These are phyloP conservation scores for Cutaneotrichosporon sp. DNA, from an alignment of 1,284 basidiomycete genomes.

Conservation along the genomic window DNA sequence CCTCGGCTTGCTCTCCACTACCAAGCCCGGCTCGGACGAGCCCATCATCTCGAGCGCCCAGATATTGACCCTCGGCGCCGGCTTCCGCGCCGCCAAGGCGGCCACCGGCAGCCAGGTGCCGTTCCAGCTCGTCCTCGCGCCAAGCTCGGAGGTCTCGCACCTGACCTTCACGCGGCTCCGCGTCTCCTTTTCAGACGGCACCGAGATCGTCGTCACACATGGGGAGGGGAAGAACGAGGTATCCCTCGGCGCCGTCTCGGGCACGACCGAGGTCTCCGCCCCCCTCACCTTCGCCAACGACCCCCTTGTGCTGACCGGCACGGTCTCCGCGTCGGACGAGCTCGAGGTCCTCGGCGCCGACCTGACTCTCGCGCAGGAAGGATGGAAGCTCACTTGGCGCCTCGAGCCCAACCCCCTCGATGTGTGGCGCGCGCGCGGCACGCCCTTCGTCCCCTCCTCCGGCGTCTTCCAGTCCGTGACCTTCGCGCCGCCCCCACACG, in stretches of 20 bases:
- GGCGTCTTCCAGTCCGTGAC: slow-evolving; percentile 50
- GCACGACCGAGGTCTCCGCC: slow-evolving; percentile 11
- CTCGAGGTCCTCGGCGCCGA: slow-evolving; percentile 32
- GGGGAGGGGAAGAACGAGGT: slow-evolving; percentile 10
- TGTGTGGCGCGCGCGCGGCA: slow-evolving; percentile 27
- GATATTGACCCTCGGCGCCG: slow-evolving; percentile 61
- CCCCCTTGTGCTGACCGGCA: slow-evolving; percentile 29
- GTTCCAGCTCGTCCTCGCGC: slow-evolving; percentile 65
- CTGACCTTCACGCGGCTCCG: slow-evolving; percentile 40
- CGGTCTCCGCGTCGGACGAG: slow-evolving; percentile 14
- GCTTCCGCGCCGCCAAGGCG: slow-evolving; percentile 69
- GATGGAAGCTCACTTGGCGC: slow-evolving; percentile 40
- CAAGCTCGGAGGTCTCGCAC: slow-evolving; percentile 33
- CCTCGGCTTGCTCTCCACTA: slow-evolving; percentile 68
- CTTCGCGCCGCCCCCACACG: slow-evolving; percentile 66
- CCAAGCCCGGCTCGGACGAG: slow-evolving; percentile 62
- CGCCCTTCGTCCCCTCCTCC: slow-evolving; percentile 21
- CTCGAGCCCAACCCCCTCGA: slow-evolving; percentile 23
- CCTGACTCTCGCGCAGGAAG: slow-evolving; percentile 30
- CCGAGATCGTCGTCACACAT: slow-evolving; percentile 29
- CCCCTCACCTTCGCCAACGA: slow-evolving; percentile 26
- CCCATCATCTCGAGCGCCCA: slow-evolving; percentile 64
- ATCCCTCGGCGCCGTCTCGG: slow-evolving; percentile 8
- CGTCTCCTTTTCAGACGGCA: slow-evolving; percentile 46
- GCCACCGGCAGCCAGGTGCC: slow-evolving; percentile 64